phyloP scores from a whole-genome alignment of 345 rosid species.

The Eutrema yunnanense region DNA sequence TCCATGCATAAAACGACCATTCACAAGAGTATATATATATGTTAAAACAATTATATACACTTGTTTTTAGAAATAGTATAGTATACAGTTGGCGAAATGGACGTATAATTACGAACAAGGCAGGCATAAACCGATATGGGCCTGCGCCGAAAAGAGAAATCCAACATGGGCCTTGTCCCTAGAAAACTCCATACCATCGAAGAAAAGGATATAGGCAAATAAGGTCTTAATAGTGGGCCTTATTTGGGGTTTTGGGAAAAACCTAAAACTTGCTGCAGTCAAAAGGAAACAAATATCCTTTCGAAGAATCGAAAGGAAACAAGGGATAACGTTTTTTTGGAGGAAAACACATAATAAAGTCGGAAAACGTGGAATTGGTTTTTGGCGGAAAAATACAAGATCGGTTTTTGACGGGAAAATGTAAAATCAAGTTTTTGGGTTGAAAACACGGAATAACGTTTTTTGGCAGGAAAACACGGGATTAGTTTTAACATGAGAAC shows the following conservation, averaged over 20 bases:
- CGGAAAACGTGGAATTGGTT: too few species aligned
- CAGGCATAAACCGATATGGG: neutral
- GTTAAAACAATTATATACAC: neutral
- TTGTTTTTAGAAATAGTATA: neutral
- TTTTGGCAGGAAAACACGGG: too few species aligned
- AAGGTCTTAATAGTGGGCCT: neutral
- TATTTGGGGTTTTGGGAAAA: neutral
- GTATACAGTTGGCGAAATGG: neutral
- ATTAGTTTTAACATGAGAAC: too few species aligned
- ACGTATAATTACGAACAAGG: neutral
- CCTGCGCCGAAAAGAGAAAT: neutral
- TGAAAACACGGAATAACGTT: too few species aligned
- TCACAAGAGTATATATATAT: neutral
- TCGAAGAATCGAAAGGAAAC: neutral
- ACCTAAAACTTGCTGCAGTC: neutral
- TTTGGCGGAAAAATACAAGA: too few species aligned
- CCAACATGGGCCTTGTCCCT: neutral
- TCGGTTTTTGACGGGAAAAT: too few species aligned
- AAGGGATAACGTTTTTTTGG: too few species aligned
- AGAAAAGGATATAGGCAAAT: neutral
- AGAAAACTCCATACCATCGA: neutral
- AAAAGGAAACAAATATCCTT: neutral
- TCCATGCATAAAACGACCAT: neutral
- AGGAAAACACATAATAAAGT: too few species aligned
- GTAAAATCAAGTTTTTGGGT: too few species aligned